Conservation (phyloP, 495 filamentous ascomycete genomes). For the Symbiotaphrina buchneri region DNA sequence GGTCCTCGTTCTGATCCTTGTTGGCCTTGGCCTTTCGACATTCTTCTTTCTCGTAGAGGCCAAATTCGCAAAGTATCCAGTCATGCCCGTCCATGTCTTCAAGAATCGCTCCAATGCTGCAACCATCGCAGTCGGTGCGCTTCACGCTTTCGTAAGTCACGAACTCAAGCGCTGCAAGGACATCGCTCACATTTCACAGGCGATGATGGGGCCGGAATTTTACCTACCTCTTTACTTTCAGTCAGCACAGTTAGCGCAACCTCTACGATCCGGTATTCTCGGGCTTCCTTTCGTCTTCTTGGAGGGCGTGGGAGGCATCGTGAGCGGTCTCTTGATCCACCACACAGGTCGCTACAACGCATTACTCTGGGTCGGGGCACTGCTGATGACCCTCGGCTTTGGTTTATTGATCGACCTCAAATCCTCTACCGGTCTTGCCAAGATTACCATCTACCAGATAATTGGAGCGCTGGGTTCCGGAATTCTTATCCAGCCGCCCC, state of each 20-base stretch:
- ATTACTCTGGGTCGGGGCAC: conserved; percentile 24
- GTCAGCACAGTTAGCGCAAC: too few species aligned
- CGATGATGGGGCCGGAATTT: too few species aligned
- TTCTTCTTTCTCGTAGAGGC: conserved; percentile 14
- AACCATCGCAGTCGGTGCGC: conserved; percentile 13
- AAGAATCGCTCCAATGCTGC: conserved; percentile 13
- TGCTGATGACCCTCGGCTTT: conserved; percentile 23
- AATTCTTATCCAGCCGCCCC: too few species aligned
- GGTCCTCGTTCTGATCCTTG: conserved; percentile 16
- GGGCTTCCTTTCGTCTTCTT: conserved; percentile 25
- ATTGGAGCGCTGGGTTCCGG: too few species aligned
- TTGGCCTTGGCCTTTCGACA: conserved; percentile 11
- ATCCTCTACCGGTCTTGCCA: conserved; percentile 14
- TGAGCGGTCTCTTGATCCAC: conserved; percentile 30
- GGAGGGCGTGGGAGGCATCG: conserved; percentile 23
- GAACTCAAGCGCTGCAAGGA: too few species aligned
- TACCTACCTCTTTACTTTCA: too few species aligned
- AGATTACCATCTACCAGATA: too few species aligned
- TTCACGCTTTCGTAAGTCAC: conserved; percentile 28
- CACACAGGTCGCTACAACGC: conserved; percentile 35
- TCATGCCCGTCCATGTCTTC: conserved; percentile 15
- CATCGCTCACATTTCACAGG: too few species aligned
- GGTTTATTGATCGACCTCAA: conserved; percentile 26
- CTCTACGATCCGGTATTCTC: too few species aligned
- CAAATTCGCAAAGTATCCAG: conserved; percentile 11